A percentile compares a stretch with the other conserved stretches of the same genome.
phyloP scores from a whole-genome alignment of 352 stramenopile genomes.

The Phytophthora nicotianae region DNA sequence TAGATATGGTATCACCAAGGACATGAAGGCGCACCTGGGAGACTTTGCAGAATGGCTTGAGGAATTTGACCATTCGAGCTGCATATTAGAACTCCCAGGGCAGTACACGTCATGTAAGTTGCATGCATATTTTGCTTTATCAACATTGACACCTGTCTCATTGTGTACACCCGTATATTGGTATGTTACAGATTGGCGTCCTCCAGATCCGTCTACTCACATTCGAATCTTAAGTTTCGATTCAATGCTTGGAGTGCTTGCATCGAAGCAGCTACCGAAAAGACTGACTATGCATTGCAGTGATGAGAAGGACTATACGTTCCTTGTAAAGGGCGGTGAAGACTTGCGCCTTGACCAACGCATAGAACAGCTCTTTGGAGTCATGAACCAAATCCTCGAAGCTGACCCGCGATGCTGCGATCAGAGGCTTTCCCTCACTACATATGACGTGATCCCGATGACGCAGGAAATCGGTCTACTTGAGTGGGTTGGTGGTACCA shows the following conservation, averaged over 20 bases:
- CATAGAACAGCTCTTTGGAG: conserved; percentile 92
- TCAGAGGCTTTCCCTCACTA: conserved; percentile 64
- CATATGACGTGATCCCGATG: conserved; percentile 90
- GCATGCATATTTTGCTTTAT: conserved; percentile 3
- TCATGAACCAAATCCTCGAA: conserved; percentile 91
- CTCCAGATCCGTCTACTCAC: conserved; percentile 68
- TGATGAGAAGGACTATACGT: conserved; percentile 84
- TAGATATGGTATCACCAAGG: conserved; percentile 73
- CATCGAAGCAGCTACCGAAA: conserved; percentile 87
- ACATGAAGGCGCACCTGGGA: conserved; percentile 80
- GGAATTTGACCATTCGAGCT: conserved; percentile 80
- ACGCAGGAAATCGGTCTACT: conserved; percentile 85
- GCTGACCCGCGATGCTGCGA: conserved; percentile 69
- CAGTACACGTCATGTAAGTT: conserved; percentile 78
- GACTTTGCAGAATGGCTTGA: conserved; percentile 89
- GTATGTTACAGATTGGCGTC: conserved; percentile 63
- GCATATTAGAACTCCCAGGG: conserved; percentile 71
- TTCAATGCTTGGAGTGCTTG: conserved; percentile 76
- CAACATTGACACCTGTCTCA: conserved; percentile 1
- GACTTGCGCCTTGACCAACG: conserved; percentile 91
- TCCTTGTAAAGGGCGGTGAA: conserved; percentile 92
- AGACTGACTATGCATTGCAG: conserved; percentile 81
- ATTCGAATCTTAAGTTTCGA: conserved; percentile 77
- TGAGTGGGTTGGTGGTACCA: conserved; percentile 82
- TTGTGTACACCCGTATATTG: not conserved